phyloP scores from a whole-genome alignment of 1,284 basidiomycete species.

The Malassezia arunalokei region DNA sequence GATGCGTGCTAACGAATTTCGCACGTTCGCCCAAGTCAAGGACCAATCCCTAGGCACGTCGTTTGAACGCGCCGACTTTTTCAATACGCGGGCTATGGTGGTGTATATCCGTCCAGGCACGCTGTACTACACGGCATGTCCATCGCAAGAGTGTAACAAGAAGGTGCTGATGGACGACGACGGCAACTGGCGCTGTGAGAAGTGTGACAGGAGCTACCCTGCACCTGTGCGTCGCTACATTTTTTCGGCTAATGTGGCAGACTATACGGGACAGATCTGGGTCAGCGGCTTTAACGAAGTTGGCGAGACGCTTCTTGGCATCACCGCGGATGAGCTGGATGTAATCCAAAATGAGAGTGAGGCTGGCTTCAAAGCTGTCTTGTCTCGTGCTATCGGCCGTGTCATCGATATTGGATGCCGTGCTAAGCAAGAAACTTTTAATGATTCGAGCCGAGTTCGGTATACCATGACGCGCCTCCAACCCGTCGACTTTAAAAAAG shows the following conservation, averaged over 20 bases:
- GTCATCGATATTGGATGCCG: slow-evolving; percentile 74
- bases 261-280: slow-evolving; percentile 81
- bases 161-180: slow-evolving; percentile 65
- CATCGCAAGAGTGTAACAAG: slow-evolving; percentile 70
- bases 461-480: slow-evolving; percentile 34
- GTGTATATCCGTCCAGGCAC: slow-evolving; percentile 80
- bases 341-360: slow-evolving; percentile 62
- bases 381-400: slow-evolving; percentile 59
- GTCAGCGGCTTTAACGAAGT: slow-evolving; percentile 91
- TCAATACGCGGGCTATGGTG: slow-evolving; percentile 68
- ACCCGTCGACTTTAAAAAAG: slow-evolving; percentile 34
- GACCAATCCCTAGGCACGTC: slow-evolving; percentile 61
- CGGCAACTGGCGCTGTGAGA: slow-evolving; percentile 75
- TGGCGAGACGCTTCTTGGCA: slow-evolving; percentile 60
- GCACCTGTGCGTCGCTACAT: slow-evolving; percentile 82
- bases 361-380: slow-evolving; percentile 54
- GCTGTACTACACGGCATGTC: slow-evolving; percentile 82
- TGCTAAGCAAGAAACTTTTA: slow-evolving; percentile 55
- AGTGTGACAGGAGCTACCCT: slow-evolving; percentile 66
- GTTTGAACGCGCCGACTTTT: slow-evolving; percentile 69
- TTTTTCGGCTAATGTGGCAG: slow-evolving; percentile 73
- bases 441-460: slow-evolving; percentile 34
- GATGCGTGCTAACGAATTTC: slow-evolving; percentile 43
- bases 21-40: slow-evolving; percentile 70
- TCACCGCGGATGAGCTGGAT: slow-evolving; percentile 67